Conservation (phyloP, 208 protist species). For the Porcisia deanei region DNA sequence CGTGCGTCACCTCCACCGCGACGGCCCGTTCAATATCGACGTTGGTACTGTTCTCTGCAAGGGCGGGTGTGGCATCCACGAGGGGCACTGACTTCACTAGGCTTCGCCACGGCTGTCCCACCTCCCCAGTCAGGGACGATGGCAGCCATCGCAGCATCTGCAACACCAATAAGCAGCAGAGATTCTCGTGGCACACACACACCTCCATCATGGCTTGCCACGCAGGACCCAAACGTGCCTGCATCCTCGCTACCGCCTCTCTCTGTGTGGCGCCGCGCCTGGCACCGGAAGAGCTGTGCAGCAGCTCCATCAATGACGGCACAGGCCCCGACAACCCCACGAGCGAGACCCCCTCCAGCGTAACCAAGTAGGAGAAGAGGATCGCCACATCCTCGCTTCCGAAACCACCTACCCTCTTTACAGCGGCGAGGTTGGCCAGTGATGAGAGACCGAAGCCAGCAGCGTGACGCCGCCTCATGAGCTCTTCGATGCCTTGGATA, state of each 20-base stretch:
- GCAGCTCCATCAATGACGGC: constrained; percentile 60
- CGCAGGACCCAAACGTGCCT: constrained; percentile 12
- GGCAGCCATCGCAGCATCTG: constrained; percentile 77
- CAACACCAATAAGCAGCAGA: constrained; percentile 59
- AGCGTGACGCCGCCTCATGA: constrained; percentile 66
- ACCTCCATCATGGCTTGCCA: constrained; percentile 6
- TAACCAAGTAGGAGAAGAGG: constrained; percentile 58
- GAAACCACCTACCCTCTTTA: constrained; percentile 27
- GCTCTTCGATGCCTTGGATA: constrained; percentile 56
- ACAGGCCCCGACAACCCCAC: constrained; percentile 49
- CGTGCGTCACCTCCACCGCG: constrained; percentile 69
- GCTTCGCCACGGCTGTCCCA: constrained; percentile 1
- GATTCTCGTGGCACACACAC: constrained; percentile 31
- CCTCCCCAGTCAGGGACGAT: constrained; percentile 4
- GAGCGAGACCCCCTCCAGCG: constrained; percentile 57
- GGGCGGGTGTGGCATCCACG: constrained; percentile 13
- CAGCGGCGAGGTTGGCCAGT: constrained; percentile 43
- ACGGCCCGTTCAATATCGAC: constrained; percentile 63
- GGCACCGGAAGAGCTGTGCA: constrained; percentile 10
- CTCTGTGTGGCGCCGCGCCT: constrained; percentile 2
- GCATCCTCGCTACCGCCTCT: not conserved
- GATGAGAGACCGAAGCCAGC: constrained; percentile 74
- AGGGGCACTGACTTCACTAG: constrained; percentile 15
- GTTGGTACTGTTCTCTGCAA: constrained; percentile 20
- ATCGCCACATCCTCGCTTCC: constrained; percentile 45